A percentile compares a stretch with the other conserved stretches of the same genome.
These are phyloP conservation scores for Pholiota adiposa DNA, from an alignment of 1,284 basidiomycete species.

Conservation along the genomic window DNA sequence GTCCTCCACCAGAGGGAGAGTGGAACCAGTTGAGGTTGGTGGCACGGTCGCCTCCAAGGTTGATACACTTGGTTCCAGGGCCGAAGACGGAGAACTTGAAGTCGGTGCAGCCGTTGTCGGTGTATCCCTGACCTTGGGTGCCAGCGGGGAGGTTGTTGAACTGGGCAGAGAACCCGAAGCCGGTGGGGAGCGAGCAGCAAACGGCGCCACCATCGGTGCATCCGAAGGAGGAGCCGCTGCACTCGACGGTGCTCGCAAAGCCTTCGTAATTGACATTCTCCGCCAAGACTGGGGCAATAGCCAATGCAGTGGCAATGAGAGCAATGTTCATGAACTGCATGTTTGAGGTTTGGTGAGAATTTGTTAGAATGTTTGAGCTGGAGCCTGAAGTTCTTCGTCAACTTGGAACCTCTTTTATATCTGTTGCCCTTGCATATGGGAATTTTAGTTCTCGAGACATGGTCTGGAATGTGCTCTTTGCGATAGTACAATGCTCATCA, in stretches of 20 bases:
- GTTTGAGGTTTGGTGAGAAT: background rate
- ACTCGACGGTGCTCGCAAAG: constrained; percentile 1
- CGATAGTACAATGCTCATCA: background rate
- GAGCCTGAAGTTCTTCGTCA: background rate
- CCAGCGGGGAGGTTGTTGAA: constrained; percentile 12
- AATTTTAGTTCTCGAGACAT: background rate
- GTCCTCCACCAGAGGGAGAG: background rate
- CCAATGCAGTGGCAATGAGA: background rate
- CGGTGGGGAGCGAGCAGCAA: constrained; percentile 12
- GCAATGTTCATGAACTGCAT: background rate
- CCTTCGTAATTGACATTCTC: constrained; percentile 5
- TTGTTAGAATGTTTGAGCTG: background rate
- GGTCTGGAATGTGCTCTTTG: background rate
- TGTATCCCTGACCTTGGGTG: constrained; percentile 8
- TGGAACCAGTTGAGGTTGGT: constrained; percentile 10
- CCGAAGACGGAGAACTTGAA: constrained; percentile 8
- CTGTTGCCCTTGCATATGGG: background rate
- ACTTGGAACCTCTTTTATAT: background rate
- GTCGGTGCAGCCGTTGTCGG: background rate
- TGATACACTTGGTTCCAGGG: constrained; percentile 6
- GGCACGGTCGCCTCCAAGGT: constrained; percentile 5
- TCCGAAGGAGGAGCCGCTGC: constrained; percentile 7
- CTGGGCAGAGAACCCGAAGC: constrained; percentile 9
- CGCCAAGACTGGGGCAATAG: background rate
- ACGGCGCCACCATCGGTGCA: constrained; percentile 9